A percentile compares a stretch with the other conserved stretches of the same genome.
Conservation (phyloP, 768 basidiomycete genomes). For the Boletus insuetus region DNA sequence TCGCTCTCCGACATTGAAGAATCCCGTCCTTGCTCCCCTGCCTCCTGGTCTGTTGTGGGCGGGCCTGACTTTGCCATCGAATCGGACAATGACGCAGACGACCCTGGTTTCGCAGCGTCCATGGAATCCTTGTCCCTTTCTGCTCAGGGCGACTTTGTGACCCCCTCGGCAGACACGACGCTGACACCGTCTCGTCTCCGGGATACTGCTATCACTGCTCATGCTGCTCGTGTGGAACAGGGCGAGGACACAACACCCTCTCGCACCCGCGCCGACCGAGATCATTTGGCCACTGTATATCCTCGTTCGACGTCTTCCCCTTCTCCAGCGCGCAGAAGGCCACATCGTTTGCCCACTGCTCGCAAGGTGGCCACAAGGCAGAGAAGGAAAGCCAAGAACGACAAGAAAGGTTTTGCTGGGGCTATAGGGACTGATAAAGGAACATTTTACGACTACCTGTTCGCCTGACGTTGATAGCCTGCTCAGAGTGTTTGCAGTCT, state of each 20-base stretch:
- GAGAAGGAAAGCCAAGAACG: conserved; percentile 16
- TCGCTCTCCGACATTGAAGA: conserved; percentile 28
- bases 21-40: conserved; percentile 29
- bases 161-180: background rate
- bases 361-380: conserved; percentile 15
- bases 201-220: background rate
- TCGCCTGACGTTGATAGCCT: conserved; percentile 23
- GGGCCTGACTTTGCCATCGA: conserved; percentile 33
- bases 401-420: conserved; percentile 13
- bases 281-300: conserved; percentile 31
- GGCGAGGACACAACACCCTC: conserved; percentile 8
- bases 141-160: conserved; percentile 21
- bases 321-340: conserved; percentile 45
- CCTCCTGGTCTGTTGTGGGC: conserved; percentile 39
- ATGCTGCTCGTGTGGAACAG: background rate
- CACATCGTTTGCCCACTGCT: conserved; percentile 20
- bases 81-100: conserved; percentile 28
- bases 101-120: conserved; percentile 32
- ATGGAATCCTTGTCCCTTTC: conserved; percentile 36
- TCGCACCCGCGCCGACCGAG: conserved; percentile 20
- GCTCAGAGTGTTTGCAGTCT: background rate
- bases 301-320: conserved; percentile 50
- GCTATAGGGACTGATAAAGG: conserved; percentile 12
- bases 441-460: conserved; percentile 46
- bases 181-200: conserved; percentile 3